Base-by-base conservation (phyloP, 441 rosid genomes). In the Bocquillonia castaneifolia region DNA sequence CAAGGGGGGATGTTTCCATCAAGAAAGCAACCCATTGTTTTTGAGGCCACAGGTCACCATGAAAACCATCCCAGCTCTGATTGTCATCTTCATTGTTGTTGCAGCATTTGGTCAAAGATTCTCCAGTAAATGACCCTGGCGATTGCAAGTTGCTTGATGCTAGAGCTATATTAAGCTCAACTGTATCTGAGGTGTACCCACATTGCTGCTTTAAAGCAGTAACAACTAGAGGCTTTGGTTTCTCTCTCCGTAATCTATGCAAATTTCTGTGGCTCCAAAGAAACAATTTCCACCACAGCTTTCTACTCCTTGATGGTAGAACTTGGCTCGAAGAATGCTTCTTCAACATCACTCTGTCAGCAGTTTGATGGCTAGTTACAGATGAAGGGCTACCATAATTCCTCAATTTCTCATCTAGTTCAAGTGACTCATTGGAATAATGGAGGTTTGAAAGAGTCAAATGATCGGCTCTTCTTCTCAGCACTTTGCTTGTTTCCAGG, bases 251-350 rank as follows among this genome's bases (percentile, higher is more conserved):
- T 22, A 79, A 82, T 73, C 78, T 78, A 59, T 91, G 96, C 59
- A 83, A 72, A 80, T 88, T 91, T 77, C 99, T 79, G 69, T 91
- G 97, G 77, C 99, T 93, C 99, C 99, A 91, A 17, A 93, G 90
- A 67, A 91, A 90, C 66, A 91, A 67, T 65, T 91, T 91, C 97
- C 97, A 88, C 96, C 96, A 90, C 25, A 93, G 78, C 58, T 69
- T 80, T 55, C 91, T 77, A 75, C 96, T 88, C 40, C 96, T 84
- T 0, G 99, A 93, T 9, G 99, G 97, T 42, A 89, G 86, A 72
- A 93, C 82, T 78, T 93, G 97, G 85, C 92, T 91, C 0, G 97
- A 89, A 18, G 99, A 91, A 64, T 84, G 95, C 78, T 89, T 93
- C 86, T 85, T 88, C 67, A 93, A 80, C 91, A 93, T 91, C 71